phyloP scores from a whole-genome alignment of 148 eudicot species.

The Heliamphora exappendiculata region DNA sequence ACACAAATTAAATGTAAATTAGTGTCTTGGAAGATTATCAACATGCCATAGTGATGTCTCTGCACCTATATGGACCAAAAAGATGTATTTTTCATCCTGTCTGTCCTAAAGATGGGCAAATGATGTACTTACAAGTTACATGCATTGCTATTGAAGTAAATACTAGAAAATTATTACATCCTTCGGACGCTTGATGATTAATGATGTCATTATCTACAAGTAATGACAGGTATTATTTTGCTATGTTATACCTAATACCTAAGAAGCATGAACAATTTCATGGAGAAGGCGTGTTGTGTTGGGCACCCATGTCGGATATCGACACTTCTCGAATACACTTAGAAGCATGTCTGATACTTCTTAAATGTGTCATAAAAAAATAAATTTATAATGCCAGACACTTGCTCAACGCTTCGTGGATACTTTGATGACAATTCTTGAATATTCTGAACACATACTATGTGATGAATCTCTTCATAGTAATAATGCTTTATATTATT shows the following conservation, averaged over 20 bases:
- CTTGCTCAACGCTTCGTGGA: too few relatives aligned
- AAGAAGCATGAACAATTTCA: too few relatives aligned
- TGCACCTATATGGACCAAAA: neutral
- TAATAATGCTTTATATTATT: too few relatives aligned
- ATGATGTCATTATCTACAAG: neutral
- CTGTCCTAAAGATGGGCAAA: neutral
- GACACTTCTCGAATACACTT: too few relatives aligned
- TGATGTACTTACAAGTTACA: neutral
- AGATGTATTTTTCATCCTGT: neutral
- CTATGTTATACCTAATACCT: neutral
- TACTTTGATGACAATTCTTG: too few relatives aligned
- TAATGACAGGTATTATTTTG: neutral
- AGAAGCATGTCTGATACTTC: too few relatives aligned
- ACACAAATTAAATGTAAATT: neutral
- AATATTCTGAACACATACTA: too few relatives aligned
- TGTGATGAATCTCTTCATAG: too few relatives aligned
- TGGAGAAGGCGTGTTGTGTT: too few relatives aligned
- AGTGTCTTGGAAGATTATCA: neutral
- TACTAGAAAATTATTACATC: neutral
- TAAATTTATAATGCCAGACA: too few relatives aligned
- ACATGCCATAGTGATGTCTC: neutral
- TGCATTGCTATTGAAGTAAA: neutral
- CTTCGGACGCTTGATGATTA: neutral
- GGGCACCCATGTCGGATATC: too few relatives aligned
- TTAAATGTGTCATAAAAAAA: too few relatives aligned